Base-by-base conservation (phyloP, 139 green algal genomes). In the Yamagishiella unicocca region DNA sequence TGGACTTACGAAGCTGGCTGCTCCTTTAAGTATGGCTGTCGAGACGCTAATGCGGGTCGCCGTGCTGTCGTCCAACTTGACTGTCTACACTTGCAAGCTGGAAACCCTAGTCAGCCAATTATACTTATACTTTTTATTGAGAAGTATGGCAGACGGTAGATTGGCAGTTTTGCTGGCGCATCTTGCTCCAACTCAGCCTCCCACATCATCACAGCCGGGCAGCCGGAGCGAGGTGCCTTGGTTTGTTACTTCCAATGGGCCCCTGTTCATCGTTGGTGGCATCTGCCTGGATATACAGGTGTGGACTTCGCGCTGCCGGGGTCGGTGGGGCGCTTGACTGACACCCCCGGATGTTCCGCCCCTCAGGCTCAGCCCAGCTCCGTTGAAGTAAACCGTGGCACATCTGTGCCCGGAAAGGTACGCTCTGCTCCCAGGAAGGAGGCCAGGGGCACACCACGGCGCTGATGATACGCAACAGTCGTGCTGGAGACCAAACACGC, bases 211-310 rank as follows among this genome's bases (percentile, higher is more conserved):
- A 0, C 40, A 35, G 31, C 79, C 79, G 2, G 79, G 83, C 53
- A 77, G 33, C 24, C 72, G 35, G 10, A 21, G 37, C 35, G 70
- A 66, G 37, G 40, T n/a, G 2, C 68, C 70, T 19, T 77, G 70
- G 24, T 31, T 53, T 33, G 27, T 37, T 4, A 61, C 29, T 22
- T 78, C 19, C 43, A 46, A 54, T 43, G 46, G 37, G 14, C 45
- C 62, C 21, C 55, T 89, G 0, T 31, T 89, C 2, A 70, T 89
- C 4, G 38, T 89, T 1, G 84, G 84, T 6, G 79, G 79, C 31
- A 35, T 75, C 2, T 76, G 61, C 79, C 61, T 76, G 7, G 79
- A 75, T 31, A 85, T 76, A 4, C 79, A 85, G 76, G 76, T 71
- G 33, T 22, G 22, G 19, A 68, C 58, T 31, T 31, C 24, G 7